These are phyloP conservation scores for Diutina pseudorugosa DNA, from an alignment of 1,139 yeast genomes.

Conservation along the genomic window DNA sequence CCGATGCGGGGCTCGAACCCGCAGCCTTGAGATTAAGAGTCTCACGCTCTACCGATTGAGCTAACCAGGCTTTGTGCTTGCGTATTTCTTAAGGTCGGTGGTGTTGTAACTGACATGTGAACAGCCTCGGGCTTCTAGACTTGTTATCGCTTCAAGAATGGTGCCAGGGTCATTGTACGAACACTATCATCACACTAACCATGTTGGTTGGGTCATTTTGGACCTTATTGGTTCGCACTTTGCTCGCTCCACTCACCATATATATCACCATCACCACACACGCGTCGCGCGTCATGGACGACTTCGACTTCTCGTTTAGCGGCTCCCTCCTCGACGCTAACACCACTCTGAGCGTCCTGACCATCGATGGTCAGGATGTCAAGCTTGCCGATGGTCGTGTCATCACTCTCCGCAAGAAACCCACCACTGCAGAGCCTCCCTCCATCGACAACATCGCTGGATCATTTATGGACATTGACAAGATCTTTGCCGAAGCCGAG, in stretches of 20 bases:
- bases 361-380: neutral
- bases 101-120: too few species aligned
- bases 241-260: neutral
- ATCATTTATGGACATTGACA: constrained; percentile 20
- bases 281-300: neutral
- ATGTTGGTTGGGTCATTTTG: neutral
- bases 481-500: constrained; percentile 18
- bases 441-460: neutral
- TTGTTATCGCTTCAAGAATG: too few species aligned
- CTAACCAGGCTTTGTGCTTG: constrained; percentile 8
- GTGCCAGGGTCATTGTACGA: too few species aligned
- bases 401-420: neutral
- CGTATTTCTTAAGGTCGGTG: too few species aligned
- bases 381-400: neutral
- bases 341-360: neutral
- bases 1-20: constrained; percentile 5
- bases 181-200: too few species aligned
- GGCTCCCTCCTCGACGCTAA: constrained; percentile 2
- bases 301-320: neutral
- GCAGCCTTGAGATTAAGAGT: constrained; percentile 15
- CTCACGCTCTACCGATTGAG: constrained; percentile 17
- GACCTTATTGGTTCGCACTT: neutral
- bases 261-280: neutral
- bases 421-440: neutral
- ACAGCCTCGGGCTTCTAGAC: too few species aligned